Percentiles rank a stretch among this genome's conserved stretches.
These are phyloP conservation scores for Apiospora phragmitis DNA, from an alignment of 2,329 filamentous ascomycete species.

Conservation along the genomic window DNA sequence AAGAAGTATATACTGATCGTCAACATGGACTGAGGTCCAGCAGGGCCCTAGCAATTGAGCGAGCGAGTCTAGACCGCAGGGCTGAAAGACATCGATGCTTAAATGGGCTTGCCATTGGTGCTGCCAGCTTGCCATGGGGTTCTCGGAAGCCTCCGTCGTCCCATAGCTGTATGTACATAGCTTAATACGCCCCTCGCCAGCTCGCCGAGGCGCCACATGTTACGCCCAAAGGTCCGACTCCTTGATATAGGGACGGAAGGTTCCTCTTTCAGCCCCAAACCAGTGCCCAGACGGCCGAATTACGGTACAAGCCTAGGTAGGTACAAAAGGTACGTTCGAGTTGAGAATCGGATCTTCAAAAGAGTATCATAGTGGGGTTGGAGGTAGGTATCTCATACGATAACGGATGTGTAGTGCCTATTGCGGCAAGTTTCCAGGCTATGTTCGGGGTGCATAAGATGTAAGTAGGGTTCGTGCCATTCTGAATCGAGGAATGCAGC, in stretches of 20 bases:
- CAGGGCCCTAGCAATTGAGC: neutral
- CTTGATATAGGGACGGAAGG: neutral
- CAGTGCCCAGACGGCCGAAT: neutral
- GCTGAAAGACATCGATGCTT: neutral
- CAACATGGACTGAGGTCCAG: neutral
- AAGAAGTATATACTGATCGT: neutral
- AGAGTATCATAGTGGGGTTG: neutral
- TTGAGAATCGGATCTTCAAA: neutral
- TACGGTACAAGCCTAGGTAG: neutral
- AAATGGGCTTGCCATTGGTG: neutral
- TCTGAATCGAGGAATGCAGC: neutral
- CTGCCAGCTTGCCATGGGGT: neutral
- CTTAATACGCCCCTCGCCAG: neutral
- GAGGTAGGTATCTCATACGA: neutral
- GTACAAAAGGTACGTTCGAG: neutral
- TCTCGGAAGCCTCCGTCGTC: neutral
- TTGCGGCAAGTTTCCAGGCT: neutral
- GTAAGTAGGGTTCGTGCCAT: neutral
- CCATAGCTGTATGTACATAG: neutral
- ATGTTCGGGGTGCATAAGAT: neutral
- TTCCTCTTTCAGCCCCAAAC: neutral
- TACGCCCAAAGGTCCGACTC: neutral
- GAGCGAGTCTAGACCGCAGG: neutral
- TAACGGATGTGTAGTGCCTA: neutral
- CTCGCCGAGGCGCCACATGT: neutral